Evolutionary conservation across 352 stramenopile species (phyloP), one percentile per base, ranked within the genome.

Genomic region (Pythium insidiosum): DNA sequence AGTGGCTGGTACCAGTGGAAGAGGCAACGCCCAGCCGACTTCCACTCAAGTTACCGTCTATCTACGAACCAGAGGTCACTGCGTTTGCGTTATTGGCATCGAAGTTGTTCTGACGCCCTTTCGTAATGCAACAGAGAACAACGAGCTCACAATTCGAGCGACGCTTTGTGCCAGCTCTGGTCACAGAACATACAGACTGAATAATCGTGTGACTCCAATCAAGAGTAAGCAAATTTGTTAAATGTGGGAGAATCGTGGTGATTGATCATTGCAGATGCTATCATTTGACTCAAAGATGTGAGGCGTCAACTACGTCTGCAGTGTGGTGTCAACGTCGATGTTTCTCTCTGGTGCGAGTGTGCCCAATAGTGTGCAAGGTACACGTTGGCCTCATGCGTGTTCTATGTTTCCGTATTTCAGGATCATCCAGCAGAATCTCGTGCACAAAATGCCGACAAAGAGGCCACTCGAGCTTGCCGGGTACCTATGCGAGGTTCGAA

Each of bases 361-460:
- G 12, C 5, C 29, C 4, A 4, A 5, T n/a, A 20, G 29, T 16
- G 1, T 33, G 10, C 15, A 6, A n/a, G n/a, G 25, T 6, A 34
- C 13, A 23, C 7, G 5, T 34, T 41, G 11, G 10, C 9, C 22
- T 62, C 1, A 45, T 30, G n/a, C 12, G 16, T 25, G 13, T 35
- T 12, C 20, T 23, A 24, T 4, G 16, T 34, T n/a, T n/a, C n/a
- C n/a, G n/a, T n/a, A n/a, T 33, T 33, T 15, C 9, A 70, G 61
- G 61, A 41, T 68, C 18, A 75, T 75, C 26, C 58, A 68, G 31
- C 65, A 75, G 33, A 72, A 70, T 30, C 37, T 67, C 15, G 61
- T 73, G 3, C 61, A 73, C 35, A 61, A 66, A 28, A 68, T 71
- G 59, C 42, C 62, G 12, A 51, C 13, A 15, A 34, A 49, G 10